These are phyloP conservation scores for Beta corolliflora DNA, from an alignment of 179 eudicot species.

Conservation along the genomic window DNA sequence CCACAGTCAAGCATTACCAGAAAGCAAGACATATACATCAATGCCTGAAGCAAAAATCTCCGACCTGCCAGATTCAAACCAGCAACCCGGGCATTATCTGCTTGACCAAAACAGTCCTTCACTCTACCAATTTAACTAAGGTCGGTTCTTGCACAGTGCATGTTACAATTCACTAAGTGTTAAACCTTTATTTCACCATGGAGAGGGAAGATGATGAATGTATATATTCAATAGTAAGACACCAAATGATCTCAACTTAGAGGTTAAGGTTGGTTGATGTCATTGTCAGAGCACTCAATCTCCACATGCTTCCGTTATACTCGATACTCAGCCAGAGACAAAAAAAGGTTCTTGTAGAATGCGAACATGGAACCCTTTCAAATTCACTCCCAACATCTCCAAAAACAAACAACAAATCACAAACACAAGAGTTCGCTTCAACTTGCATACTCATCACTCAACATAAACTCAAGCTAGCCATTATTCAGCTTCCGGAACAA, in stretches of 20 bases:
- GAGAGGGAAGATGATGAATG: no score
- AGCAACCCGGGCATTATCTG: background rate
- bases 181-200: no score
- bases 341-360: background rate
- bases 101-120: background rate
- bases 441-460: background rate
- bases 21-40: background rate
- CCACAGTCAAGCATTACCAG: no score
- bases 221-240: no score
- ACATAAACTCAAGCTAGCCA: background rate
- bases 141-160: background rate
- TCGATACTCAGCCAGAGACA: no score
- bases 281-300: background rate
- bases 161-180: background rate
- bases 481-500: background rate
- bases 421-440: background rate
- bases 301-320: background rate
- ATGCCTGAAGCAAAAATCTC: no score
- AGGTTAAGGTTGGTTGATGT: background rate
- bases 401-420: background rate
- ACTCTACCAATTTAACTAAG: background rate
- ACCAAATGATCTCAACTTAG: background rate
- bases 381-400: background rate
- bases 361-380: background rate
- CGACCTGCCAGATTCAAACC: background rate